These are phyloP conservation scores for Neodidymelliopsis sp. DNA, from an alignment of 2,329 filamentous ascomycete genomes.

Conservation along the genomic window DNA sequence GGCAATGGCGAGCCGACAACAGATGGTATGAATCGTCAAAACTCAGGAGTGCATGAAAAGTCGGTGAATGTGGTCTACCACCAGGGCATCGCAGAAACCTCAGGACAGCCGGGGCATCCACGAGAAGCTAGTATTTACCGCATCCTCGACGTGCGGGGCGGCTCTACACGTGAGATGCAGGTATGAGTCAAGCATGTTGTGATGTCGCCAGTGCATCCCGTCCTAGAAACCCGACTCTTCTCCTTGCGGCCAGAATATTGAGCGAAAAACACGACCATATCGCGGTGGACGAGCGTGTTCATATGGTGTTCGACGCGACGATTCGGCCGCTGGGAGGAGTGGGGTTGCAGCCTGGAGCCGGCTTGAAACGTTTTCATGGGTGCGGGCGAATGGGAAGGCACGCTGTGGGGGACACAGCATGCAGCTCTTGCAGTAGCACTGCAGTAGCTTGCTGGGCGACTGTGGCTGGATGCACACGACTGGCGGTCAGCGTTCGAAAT, in stretches of 20 bases:
- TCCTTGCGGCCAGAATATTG: constrained; percentile 43
- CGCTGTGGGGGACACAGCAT: constrained; percentile 23
- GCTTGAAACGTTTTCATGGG: constrained; percentile 44
- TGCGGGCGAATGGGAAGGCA: constrained; percentile 32
- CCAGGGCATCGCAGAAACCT: constrained; percentile 35
- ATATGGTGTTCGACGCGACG: constrained; percentile 50
- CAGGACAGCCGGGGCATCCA: constrained; percentile 43
- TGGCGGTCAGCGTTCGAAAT: constrained; percentile 35
- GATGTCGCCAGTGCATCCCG: constrained; percentile 22
- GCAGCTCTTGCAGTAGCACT: constrained; percentile 43
- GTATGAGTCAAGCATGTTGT: constrained; percentile 51
- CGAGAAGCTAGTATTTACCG: constrained; percentile 44
- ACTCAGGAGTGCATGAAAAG: constrained; percentile 25
- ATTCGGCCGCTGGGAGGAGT: constrained; percentile 40
- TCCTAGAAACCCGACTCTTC: constrained; percentile 26
- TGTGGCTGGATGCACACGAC: constrained; percentile 39
- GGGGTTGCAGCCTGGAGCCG: constrained; percentile 29
- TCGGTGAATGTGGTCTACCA: constrained; percentile 27
- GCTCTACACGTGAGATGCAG: constrained; percentile 48
- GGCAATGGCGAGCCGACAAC: constrained; percentile 19
- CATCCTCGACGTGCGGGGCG: constrained; percentile 27
- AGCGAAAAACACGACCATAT: constrained; percentile 51
- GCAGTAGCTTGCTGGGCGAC: constrained; percentile 28
- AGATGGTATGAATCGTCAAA: constrained; percentile 18
- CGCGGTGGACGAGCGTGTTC: constrained; percentile 49